phyloP scores from a whole-genome alignment of 345 rosid species.

The Eucalyptus cloeziana region DNA sequence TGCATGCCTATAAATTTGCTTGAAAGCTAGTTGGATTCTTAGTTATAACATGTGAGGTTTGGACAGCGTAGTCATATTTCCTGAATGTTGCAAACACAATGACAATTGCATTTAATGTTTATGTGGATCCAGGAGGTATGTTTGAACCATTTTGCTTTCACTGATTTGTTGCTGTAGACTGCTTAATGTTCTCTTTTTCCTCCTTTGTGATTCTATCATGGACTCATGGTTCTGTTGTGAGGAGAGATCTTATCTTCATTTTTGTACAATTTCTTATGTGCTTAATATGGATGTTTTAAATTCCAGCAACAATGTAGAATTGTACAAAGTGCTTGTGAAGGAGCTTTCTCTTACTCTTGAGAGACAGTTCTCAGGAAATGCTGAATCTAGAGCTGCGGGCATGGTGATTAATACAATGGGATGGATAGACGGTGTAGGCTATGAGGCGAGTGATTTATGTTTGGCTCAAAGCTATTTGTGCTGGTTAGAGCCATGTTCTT shows the following conservation, averaged over 20 bases:
- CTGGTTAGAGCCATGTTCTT: neutral
- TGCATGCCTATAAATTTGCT: neutral
- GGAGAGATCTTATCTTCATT: neutral
- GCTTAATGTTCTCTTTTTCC: neutral
- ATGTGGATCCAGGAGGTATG: neutral
- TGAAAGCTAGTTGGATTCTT: neutral
- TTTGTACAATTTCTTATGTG: neutral
- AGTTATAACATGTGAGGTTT: neutral
- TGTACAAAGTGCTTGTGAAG: constrained; percentile 63
- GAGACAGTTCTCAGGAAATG: constrained; percentile 58
- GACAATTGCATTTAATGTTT: neutral
- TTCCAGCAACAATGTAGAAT: constrained; percentile 63
- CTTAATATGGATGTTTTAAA: neutral
- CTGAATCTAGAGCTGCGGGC: constrained; percentile 76
- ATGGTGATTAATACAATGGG: constrained; percentile 97
- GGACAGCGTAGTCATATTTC: neutral
- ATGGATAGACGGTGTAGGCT: constrained; percentile 91
- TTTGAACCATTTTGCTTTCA: neutral
- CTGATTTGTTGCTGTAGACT: neutral
- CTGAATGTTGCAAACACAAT: neutral
- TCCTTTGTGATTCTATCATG: neutral
- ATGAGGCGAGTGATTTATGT: constrained; percentile 32
- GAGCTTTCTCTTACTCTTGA: constrained; percentile 82
- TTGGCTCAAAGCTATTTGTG: neutral
- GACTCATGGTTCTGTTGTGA: neutral